These are phyloP conservation scores for Suillus variegatus DNA, from an alignment of 768 basidiomycete species.

Conservation along the genomic window DNA sequence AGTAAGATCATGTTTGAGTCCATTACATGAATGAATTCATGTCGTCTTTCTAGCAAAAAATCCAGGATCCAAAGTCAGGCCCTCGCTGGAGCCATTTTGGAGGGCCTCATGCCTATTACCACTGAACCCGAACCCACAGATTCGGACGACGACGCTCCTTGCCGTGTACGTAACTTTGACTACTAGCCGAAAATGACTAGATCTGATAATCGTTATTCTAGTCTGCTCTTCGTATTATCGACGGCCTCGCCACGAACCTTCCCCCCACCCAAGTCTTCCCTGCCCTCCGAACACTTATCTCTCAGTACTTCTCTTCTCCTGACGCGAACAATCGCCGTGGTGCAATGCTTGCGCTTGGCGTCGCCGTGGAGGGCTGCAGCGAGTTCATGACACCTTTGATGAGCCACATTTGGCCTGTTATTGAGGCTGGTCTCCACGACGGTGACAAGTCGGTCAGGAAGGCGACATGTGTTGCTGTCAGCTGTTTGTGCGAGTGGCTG, in stretches of 20 bases:
- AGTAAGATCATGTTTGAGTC: slow-evolving; percentile 49
- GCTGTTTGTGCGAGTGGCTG: slow-evolving; percentile 96
- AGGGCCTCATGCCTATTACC: slow-evolving; percentile 91
- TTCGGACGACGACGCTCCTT: slow-evolving; percentile 89
- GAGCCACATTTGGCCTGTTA: slow-evolving; percentile 88
- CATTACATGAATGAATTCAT: neutral
- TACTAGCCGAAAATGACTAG: neutral
- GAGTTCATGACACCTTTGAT: slow-evolving; percentile 97
- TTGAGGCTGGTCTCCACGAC: slow-evolving; percentile 87
- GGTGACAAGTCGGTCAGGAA: slow-evolving; percentile 84
- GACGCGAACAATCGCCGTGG: slow-evolving; percentile 83
- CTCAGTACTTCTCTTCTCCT: slow-evolving; percentile 80
- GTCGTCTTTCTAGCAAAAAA: slow-evolving; percentile 73
- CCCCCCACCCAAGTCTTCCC: slow-evolving; percentile 98
- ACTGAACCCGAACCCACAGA: slow-evolving; percentile 94
- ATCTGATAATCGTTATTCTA: slow-evolving; percentile 31
- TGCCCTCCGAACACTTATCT: slow-evolving; percentile 77
- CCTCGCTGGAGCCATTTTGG: slow-evolving; percentile 82
- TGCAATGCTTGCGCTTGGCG: slow-evolving; percentile 93
- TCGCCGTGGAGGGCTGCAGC: slow-evolving; percentile 95
- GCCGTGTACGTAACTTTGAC: slow-evolving; percentile 58
- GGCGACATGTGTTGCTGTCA: slow-evolving; percentile 94
- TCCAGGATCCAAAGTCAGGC: slow-evolving; percentile 86
- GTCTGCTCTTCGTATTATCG: slow-evolving; percentile 94
- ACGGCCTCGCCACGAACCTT: slow-evolving; percentile 86